Conservation (phyloP, 2,329 filamentous ascomycete genomes). For the Canariomyces notabilis region DNA sequence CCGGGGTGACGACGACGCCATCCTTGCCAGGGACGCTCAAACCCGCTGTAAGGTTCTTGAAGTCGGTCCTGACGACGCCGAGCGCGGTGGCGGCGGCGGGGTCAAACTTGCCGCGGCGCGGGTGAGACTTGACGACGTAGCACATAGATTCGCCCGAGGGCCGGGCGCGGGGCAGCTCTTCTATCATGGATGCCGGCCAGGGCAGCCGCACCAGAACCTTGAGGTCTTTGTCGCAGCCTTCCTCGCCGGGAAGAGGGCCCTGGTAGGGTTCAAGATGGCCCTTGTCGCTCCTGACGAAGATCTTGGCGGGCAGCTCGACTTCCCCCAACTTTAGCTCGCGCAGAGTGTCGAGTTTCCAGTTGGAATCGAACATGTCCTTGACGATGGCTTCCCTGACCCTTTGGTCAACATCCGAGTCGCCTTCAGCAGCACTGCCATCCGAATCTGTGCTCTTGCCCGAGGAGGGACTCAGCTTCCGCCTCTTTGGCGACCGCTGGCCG, state of each 20-base stretch:
- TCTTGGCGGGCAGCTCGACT: constrained; percentile 61
- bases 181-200: constrained; percentile 68
- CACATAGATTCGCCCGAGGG: constrained; percentile 67
- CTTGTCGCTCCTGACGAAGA: constrained; percentile 63
- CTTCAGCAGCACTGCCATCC: constrained; percentile 26
- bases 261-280: constrained; percentile 64
- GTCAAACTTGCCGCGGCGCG: constrained; percentile 77
- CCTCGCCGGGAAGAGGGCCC: constrained; percentile 58
- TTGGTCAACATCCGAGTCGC: constrained; percentile 34
- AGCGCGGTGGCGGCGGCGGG: constrained; percentile 57
- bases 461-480: constrained; percentile 16
- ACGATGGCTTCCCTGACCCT: constrained; percentile 58
- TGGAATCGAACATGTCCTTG: constrained; percentile 72
- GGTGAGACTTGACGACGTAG: constrained; percentile 77
- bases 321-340: constrained; percentile 60
- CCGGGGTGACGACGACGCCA: constrained; percentile 69
- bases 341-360: constrained; percentile 68
- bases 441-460: not conserved
- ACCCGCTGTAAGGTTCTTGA: constrained; percentile 56
- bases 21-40: constrained; percentile 57
- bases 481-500: constrained; percentile 29
- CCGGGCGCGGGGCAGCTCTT: constrained; percentile 61
- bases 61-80: constrained; percentile 57
- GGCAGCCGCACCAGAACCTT: constrained; percentile 69
- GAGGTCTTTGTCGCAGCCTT: constrained; percentile 43